phyloP scores from a whole-genome alignment of 225 moss, liverwort and hornwort genomes.

The Sphagnum tenellum region DNA sequence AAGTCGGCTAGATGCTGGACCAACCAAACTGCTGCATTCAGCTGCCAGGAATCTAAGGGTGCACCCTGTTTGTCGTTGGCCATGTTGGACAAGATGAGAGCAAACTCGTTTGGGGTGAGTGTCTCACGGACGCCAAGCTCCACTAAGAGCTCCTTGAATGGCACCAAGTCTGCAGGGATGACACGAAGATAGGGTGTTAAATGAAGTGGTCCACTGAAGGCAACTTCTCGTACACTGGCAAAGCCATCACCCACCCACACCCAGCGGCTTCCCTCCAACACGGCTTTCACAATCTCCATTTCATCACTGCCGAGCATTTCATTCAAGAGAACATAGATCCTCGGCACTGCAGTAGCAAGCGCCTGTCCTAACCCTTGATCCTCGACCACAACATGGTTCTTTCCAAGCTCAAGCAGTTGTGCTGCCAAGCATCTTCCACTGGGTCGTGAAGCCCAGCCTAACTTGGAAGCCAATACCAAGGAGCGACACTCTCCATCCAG shows the following conservation, averaged over 20 bases:
- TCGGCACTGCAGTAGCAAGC: slow-evolving; percentile 68
- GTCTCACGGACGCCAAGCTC: slow-evolving; percentile 83
- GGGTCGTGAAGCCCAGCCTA: slow-evolving; percentile 63
- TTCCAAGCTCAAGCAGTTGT: slow-evolving; percentile 77
- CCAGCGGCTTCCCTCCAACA: slow-evolving; percentile 84
- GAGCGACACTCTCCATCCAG: slow-evolving; percentile 85
- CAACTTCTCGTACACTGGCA: slow-evolving; percentile 86
- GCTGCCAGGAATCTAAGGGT: slow-evolving; percentile 56
- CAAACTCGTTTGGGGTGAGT: slow-evolving; percentile 66
- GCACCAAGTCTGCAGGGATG: slow-evolving; percentile 79
- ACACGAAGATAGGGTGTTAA: slow-evolving; percentile 72
- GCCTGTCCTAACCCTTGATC: slow-evolving; percentile 61
- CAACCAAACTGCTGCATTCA: slow-evolving; percentile 83
- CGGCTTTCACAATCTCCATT: slow-evolving; percentile 84
- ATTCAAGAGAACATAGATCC: slow-evolving; percentile 67
- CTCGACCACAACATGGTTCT: slow-evolving; percentile 63
- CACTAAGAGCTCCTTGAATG: slow-evolving; percentile 67
- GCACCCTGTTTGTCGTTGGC: slow-evolving; percentile 63
- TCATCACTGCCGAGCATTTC: slow-evolving; percentile 69
- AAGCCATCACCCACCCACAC: slow-evolving; percentile 95
- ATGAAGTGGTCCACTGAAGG: slow-evolving; percentile 80
- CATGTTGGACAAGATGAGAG: slow-evolving; percentile 68
- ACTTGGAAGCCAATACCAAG: slow-evolving; percentile 50
- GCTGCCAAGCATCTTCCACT: slow-evolving; percentile 73
- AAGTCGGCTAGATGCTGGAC: slow-evolving; percentile 87